Conservation (phyloP, 495 filamentous ascomycete species). For the Staphylotrichum tortipilum region DNA sequence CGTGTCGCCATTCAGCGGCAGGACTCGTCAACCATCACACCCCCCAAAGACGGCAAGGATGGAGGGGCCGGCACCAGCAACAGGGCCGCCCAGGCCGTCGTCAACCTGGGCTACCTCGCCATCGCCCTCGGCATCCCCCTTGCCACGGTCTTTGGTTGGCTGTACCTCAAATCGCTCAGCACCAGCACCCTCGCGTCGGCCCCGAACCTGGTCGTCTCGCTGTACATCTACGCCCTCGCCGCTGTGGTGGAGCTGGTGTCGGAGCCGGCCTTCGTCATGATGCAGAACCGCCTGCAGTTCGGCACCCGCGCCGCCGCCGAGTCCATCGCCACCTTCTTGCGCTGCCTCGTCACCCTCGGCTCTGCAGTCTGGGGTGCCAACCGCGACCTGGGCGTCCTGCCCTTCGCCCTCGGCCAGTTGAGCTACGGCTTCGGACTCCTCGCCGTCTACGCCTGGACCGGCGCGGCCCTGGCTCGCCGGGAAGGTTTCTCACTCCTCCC, state of each 20-base stretch:
- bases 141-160: constrained; percentile 47
- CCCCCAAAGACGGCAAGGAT: constrained; percentile 11
- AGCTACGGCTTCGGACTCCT: constrained; percentile 62
- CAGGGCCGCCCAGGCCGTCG: constrained; percentile 50
- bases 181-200: constrained; percentile 43
- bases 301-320: constrained; percentile 73
- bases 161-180: constrained; percentile 55
- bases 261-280: constrained; percentile 78
- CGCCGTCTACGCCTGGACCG: constrained; percentile 52
- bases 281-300: constrained; percentile 72
- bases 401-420: constrained; percentile 85
- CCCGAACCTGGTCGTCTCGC: constrained; percentile 52
- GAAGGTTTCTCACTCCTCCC: constrained; percentile 52
- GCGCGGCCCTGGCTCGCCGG: constrained; percentile 31
- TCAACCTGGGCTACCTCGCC: constrained; percentile 82
- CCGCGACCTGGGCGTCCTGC: constrained; percentile 54
- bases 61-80: not conserved
- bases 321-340: constrained; percentile 62
- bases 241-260: constrained; percentile 69
- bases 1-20: constrained; percentile 81
- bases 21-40: constrained; percentile 19
- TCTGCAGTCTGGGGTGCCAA: constrained; percentile 50
- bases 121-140: constrained; percentile 60
- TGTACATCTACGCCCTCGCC: constrained; percentile 65
- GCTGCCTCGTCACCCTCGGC: constrained; percentile 64